These are phyloP conservation scores for Suhomyces kilbournensis DNA, from an alignment of 805 yeast genomes.

Conservation along the genomic window DNA sequence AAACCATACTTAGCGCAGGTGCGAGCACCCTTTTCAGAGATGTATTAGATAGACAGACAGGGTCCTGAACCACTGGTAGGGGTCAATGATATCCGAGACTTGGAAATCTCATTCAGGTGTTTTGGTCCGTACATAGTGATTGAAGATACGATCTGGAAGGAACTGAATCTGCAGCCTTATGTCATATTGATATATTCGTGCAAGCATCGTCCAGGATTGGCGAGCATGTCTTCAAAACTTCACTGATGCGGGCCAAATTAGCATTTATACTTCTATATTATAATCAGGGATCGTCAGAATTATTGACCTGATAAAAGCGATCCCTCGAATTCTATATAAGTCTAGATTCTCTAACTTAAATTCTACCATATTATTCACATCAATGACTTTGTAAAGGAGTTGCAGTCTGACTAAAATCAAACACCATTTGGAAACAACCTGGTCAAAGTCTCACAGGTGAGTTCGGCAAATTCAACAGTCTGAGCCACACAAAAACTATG, in stretches of 20 bases:
- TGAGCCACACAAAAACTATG: constrained; percentile 64
- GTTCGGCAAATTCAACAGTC: constrained; percentile 48
- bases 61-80: too few relatives aligned
- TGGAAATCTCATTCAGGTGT: constrained; percentile 11
- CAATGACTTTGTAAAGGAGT: not conserved
- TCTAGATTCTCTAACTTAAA: not conserved
- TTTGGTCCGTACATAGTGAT: too few relatives aligned
- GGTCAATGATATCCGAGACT: constrained; percentile 22
- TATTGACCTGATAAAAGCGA: not conserved
- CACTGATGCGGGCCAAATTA: too few relatives aligned
- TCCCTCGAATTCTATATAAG: constrained; percentile 2
- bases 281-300: not conserved
- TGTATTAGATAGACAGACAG: too few relatives aligned
- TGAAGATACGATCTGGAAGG: too few relatives aligned
- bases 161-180: too few relatives aligned
- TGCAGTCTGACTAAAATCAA: not conserved
- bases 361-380: not conserved
- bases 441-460: constrained; percentile 25
- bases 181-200: too few relatives aligned
- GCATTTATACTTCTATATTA: not conserved
- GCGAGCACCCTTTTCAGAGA: too few relatives aligned
- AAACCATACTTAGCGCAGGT: too few relatives aligned
- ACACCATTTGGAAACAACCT: not conserved
- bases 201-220: too few relatives aligned
- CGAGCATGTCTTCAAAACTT: too few relatives aligned